phyloP scores from a whole-genome alignment of 345 rosid species.

The Barbarea vulgaris region DNA sequence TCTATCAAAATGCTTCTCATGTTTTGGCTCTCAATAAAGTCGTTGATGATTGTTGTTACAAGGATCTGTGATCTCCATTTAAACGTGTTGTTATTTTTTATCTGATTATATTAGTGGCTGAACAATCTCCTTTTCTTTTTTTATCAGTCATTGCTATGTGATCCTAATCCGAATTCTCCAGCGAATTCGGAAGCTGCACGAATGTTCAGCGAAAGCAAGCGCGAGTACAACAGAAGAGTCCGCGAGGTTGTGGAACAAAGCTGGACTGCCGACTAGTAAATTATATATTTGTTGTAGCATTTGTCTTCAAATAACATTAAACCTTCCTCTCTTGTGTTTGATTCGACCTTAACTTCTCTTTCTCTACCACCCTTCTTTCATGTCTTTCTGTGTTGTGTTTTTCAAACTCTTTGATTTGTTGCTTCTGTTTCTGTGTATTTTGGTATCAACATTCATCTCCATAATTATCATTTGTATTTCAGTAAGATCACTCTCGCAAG shows the following conservation, averaged over 20 bases:
- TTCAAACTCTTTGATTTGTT: constrained; percentile 31
- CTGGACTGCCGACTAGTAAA: constrained; percentile 81
- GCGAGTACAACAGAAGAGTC: constrained; percentile 89
- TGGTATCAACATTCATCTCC: constrained; percentile 7
- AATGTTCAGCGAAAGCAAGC: constrained; percentile 93
- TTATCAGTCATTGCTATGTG: constrained; percentile 82
- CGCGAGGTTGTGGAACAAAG: constrained; percentile 91
- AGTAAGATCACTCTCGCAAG: background rate
- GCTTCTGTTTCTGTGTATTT: constrained; percentile 18
- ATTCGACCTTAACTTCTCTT: constrained; percentile 10
- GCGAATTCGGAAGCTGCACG: constrained; percentile 99
- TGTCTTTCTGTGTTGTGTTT: constrained; percentile 30
- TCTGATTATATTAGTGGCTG: background rate
- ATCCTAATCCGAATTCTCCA: constrained; percentile 96
- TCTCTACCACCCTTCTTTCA: background rate
- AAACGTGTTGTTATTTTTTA: background rate
- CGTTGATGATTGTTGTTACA: background rate
- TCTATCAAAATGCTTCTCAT: background rate
- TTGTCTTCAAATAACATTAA: constrained; percentile 15
- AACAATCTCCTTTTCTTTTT: background rate
- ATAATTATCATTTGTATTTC: constrained; percentile 9
- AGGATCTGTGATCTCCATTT: background rate
- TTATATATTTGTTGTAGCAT: constrained; percentile 21
- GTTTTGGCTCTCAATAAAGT: background rate
- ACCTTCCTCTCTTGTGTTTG: constrained; percentile 21